These are phyloP conservation scores for Phtheirospermum japonicum DNA, from an alignment of 257 asterid species.

Conservation along the genomic window DNA sequence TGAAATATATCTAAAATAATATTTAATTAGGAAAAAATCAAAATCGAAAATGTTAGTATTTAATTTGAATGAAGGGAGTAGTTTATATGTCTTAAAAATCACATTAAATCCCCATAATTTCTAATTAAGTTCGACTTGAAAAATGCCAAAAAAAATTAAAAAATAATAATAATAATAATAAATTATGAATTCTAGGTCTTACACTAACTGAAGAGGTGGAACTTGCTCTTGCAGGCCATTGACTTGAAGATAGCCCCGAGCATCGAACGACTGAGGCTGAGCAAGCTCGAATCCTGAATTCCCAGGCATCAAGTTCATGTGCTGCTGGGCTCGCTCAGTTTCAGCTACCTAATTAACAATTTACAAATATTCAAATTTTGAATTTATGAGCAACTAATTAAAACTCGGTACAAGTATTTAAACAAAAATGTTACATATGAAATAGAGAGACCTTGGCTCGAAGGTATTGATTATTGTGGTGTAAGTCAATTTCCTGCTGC, in stretches of 20 bases:
- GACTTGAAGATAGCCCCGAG: conserved; percentile 58
- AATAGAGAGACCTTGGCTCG: conserved; percentile 65
- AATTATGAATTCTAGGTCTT: conserved; percentile 25
- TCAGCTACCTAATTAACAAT: conserved; percentile 64
- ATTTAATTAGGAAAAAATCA: too few species aligned
- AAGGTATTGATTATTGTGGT: conserved; percentile 73
- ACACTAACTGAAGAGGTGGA: conserved; percentile 64
- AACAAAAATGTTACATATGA: too few species aligned
- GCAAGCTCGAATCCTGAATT: conserved; percentile 49
- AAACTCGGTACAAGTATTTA: too few species aligned
- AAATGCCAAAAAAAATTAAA: too few species aligned
- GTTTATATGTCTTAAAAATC: too few species aligned
- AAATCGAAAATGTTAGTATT: too few species aligned
- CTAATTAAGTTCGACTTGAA: too few species aligned
- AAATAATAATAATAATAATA: too few species aligned
- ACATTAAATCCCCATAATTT: too few species aligned
- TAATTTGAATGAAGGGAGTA: too few species aligned
- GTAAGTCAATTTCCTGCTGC: conserved; percentile 83
- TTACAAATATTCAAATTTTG: not conserved
- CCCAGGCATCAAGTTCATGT: conserved; percentile 65
- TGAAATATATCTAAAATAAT: too few species aligned
- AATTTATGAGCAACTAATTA: not conserved
- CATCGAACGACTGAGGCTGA: conserved; percentile 47
- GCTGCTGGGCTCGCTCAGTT: conserved; percentile 60
- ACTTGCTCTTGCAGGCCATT: conserved; percentile 48